A percentile compares a stretch with the other conserved stretches of the same genome.
Conservation (phyloP, 2,329 filamentous ascomycete genomes). For the Alternaria arborescens region DNA sequence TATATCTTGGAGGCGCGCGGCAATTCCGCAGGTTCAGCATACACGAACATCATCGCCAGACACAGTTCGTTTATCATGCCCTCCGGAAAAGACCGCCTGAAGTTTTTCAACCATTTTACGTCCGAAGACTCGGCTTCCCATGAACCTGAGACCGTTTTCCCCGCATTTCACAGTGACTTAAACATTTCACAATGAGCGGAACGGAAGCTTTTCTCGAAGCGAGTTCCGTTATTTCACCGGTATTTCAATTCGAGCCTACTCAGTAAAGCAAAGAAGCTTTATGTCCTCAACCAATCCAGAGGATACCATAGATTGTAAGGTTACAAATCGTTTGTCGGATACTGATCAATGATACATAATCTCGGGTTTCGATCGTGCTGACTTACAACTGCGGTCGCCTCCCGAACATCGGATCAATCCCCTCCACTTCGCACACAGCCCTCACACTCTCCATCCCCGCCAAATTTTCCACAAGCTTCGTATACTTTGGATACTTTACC, state of each 20-base stretch:
- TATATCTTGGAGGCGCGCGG: too few species aligned
- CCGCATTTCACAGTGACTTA: background rate
- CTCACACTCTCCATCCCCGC: background rate
- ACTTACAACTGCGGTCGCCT: background rate
- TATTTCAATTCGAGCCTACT: background rate
- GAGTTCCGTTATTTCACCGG: background rate
- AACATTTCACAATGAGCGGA: background rate
- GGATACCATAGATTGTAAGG: background rate
- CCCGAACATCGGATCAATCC: background rate
- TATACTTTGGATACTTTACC: background rate
- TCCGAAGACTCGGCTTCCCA: background rate
- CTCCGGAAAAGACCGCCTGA: background rate
- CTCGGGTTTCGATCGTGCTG: background rate
- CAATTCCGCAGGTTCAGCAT: too few species aligned
- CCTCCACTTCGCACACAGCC: background rate
- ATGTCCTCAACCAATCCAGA: background rate
- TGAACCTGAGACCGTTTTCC: background rate
- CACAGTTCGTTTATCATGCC: too few species aligned
- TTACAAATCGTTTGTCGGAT: background rate
- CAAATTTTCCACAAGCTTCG: background rate
- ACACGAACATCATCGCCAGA: background rate
- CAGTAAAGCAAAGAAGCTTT: background rate
- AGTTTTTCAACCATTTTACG: background rate
- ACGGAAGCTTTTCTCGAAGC: background rate
- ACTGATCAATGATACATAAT: background rate